A percentile compares a stretch with the other conserved stretches of the same genome.
Conservation (phyloP, 208 protist species). For the Kentomonas sorsogonicus region DNA sequence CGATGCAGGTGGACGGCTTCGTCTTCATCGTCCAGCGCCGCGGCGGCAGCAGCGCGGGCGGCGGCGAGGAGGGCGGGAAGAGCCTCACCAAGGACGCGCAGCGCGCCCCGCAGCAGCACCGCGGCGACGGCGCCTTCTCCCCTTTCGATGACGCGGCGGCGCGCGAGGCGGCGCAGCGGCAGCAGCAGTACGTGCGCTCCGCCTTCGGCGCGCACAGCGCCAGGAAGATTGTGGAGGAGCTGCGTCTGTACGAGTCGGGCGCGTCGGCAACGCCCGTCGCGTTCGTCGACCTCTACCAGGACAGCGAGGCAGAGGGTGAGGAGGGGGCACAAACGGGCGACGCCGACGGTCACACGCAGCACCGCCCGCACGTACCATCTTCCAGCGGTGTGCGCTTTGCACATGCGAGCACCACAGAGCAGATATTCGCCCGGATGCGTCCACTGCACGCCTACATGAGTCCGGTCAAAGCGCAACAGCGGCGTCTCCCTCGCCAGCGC, state of each 20-base stretch:
- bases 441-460: no score
- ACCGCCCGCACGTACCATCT: no score
- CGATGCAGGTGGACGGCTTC: constrained; percentile 24
- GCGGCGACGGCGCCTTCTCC: no score
- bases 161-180: not conserved
- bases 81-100: not conserved
- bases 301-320: not conserved
- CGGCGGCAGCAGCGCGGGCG: not conserved
- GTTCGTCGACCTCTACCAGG: not conserved
- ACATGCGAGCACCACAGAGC: no score
- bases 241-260: not conserved
- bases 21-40: constrained; percentile 20
- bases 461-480: no score
- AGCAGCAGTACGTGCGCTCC: not conserved
- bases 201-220: not conserved
- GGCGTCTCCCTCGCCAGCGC: not conserved
- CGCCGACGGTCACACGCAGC: not conserved
- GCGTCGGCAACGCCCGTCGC: not conserved
- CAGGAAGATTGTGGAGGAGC: not conserved
- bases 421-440: no score
- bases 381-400: no score
- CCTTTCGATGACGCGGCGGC: no score
- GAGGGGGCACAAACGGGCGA: not conserved
- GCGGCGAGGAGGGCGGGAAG: not conserved
- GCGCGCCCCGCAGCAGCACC: no score